Conservation (phyloP, 192 early-diverging fungal species). For the Rhizophagus sp. region DNA sequence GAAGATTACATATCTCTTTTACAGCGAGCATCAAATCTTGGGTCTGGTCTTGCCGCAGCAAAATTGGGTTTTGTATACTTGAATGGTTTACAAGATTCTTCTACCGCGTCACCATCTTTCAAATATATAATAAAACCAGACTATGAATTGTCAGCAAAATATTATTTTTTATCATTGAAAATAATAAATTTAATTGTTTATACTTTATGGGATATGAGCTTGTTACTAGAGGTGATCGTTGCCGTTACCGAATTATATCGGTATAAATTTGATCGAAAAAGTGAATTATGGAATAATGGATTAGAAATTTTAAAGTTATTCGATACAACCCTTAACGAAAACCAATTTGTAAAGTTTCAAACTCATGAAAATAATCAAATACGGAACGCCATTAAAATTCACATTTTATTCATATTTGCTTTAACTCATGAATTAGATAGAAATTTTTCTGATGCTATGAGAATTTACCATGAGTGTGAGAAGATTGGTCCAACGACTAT, state of each 20-base stretch:
- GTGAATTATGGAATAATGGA: background rate
- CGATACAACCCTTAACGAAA: background rate
- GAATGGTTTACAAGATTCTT: background rate
- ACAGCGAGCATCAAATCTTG: background rate
- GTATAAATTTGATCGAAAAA: background rate
- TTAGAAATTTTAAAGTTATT: background rate
- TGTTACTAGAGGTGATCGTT: background rate
- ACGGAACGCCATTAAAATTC: background rate
- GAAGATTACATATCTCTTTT: background rate
- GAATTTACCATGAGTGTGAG: background rate
- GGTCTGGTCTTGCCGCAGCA: background rate
- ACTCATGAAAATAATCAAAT: background rate
- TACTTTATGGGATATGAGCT: background rate
- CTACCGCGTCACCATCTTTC: no score
- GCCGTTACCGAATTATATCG: background rate
- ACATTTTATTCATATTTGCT: background rate
- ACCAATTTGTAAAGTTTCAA: background rate
- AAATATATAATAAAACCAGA: background rate
- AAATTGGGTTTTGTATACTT: background rate
- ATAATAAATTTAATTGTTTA: background rate
- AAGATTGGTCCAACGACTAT: background rate
- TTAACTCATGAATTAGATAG: background rate
- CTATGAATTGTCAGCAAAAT: background rate
- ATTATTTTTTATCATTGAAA: background rate
- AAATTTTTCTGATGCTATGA: background rate